Conservation (phyloP, 2,329 filamentous ascomycete genomes). For the Aspergillus quadrilineatus region DNA sequence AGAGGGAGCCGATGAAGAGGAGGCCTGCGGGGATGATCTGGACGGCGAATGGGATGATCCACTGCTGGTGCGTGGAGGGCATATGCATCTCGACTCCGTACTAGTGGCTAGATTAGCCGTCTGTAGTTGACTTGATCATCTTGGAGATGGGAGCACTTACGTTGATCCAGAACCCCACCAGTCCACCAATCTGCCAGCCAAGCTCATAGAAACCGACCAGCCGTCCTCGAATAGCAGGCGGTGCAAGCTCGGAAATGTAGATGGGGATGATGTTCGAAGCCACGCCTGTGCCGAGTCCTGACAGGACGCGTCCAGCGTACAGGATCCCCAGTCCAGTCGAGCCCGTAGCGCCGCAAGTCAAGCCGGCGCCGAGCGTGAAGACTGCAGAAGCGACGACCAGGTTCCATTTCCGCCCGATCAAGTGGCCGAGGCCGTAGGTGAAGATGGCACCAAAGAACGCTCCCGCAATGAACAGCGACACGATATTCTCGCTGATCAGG, state of each 20-base stretch:
- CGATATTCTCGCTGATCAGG: slow-evolving; percentile 69
- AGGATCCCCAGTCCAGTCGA: slow-evolving; percentile 59
- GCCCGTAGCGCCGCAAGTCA: slow-evolving; percentile 64
- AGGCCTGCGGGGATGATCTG: slow-evolving; percentile 36
- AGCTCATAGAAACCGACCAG: slow-evolving; percentile 56
- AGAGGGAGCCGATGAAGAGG: slow-evolving; percentile 55
- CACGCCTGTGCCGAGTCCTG: slow-evolving; percentile 55
- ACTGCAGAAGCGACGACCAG: slow-evolving; percentile 61
- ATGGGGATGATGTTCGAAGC: slow-evolving; percentile 57
- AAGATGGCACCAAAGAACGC: slow-evolving; percentile 72
- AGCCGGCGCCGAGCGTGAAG: slow-evolving; percentile 66
- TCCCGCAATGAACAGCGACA: slow-evolving; percentile 76
- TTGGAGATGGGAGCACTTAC: slow-evolving; percentile 19
- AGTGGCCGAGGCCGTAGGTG: slow-evolving; percentile 64
- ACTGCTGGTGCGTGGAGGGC: slow-evolving; percentile 29
- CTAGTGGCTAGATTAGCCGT: slow-evolving; percentile 22
- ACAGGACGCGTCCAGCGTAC: slow-evolving; percentile 53
- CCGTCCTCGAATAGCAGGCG: slow-evolving; percentile 55
- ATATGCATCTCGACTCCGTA: slow-evolving; percentile 52
- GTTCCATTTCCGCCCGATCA: slow-evolving; percentile 62
- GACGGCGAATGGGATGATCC: slow-evolving; percentile 36
- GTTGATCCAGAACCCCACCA: slow-evolving; percentile 49
- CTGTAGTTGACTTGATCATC: not conserved
- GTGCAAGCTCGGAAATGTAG: slow-evolving; percentile 57
- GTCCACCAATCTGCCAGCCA: slow-evolving; percentile 50